Evolutionary conservation across 2,329 filamentous ascomycete species (phyloP).

Genomic region (Hymenoscyphus fructigenus): DNA sequence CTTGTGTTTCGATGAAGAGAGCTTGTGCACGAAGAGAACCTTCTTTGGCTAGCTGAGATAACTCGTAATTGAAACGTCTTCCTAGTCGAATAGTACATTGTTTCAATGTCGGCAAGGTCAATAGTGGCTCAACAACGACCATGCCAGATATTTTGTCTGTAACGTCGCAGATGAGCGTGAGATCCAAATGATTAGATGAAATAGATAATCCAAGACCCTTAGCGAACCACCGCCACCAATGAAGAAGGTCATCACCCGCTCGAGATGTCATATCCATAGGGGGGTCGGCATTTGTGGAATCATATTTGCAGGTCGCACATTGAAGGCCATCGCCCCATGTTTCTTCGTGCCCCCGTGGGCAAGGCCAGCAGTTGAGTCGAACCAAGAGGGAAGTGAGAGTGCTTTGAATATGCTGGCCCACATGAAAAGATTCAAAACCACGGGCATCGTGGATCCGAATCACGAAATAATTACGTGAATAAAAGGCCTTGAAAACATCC

Average conservation of each 20-base stretch:
- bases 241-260: constrained; percentile 1
- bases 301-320: constrained; percentile 3
- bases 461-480: not conserved
- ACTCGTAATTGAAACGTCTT: constrained; percentile 6
- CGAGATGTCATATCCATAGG: constrained; percentile 2
- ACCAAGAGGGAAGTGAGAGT: constrained; percentile 12
- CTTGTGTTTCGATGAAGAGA: not conserved
- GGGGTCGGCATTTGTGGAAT: not conserved
- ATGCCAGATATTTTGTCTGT: constrained; percentile 7
- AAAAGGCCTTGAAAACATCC: not conserved
- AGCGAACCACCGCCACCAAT: constrained; percentile 5
- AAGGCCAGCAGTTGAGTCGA: constrained; percentile 13
- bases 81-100: constrained; percentile 10
- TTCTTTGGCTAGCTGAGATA: constrained; percentile 2
- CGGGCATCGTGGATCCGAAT: not conserved
- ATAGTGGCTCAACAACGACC: constrained; percentile 7
- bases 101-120: constrained; percentile 6
- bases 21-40: not conserved
- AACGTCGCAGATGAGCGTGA: constrained; percentile 12
- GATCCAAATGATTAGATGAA: constrained; percentile 5
- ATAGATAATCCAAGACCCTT: constrained; percentile 8
- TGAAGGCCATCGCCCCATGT: not conserved
- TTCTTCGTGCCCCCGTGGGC: constrained; percentile 10
- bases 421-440: constrained; percentile 8
- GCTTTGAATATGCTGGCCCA: not conserved